Conservation (phyloP, 805 yeast genomes). For the Metschnikowia kofuensis region DNA sequence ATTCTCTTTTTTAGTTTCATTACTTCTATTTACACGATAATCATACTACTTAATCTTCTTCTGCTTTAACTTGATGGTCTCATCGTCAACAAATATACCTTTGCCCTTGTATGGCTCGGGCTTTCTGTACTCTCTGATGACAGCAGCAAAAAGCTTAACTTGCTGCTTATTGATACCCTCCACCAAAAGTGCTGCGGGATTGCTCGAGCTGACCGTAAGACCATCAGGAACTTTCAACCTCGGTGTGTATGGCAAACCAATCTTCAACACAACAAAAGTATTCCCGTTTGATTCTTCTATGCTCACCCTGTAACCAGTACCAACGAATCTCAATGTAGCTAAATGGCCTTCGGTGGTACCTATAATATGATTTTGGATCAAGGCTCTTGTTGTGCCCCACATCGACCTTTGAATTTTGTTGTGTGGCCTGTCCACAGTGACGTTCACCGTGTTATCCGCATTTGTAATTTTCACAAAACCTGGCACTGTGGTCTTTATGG, state of each 20-base stretch:
- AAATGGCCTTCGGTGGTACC: conserved; percentile 95
- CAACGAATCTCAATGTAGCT: conserved; percentile 82
- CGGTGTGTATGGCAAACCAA: conserved; percentile 83
- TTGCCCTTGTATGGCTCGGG: conserved; percentile 99
- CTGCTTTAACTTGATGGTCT: conserved; percentile 85
- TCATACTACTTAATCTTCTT: conserved; percentile 78
- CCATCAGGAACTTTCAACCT: conserved; percentile 76
- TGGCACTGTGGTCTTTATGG: conserved; percentile 61
- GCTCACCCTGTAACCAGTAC: conserved; percentile 94
- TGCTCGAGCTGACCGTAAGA: conserved; percentile 69
- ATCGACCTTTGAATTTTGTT: conserved; percentile 73
- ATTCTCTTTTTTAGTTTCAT: no score
- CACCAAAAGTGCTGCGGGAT: conserved; percentile 78
- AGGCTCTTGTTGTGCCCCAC: conserved; percentile 93
- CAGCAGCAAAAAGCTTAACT: conserved; percentile 85
- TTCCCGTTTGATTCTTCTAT: conserved; percentile 56
- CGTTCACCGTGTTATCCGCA: conserved; percentile 39
- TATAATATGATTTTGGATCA: conserved; percentile 68
- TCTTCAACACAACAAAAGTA: conserved; percentile 68
- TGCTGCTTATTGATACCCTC: conserved; percentile 89
- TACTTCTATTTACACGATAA: conserved; percentile 6
- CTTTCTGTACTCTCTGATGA: conserved; percentile 79
- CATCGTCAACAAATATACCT: conserved; percentile 90
- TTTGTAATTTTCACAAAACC: conserved; percentile 57
- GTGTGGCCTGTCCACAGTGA: conserved; percentile 55